Conservation (phyloP, 2,329 filamentous ascomycete genomes). For the Aspergillus sp. region DNA sequence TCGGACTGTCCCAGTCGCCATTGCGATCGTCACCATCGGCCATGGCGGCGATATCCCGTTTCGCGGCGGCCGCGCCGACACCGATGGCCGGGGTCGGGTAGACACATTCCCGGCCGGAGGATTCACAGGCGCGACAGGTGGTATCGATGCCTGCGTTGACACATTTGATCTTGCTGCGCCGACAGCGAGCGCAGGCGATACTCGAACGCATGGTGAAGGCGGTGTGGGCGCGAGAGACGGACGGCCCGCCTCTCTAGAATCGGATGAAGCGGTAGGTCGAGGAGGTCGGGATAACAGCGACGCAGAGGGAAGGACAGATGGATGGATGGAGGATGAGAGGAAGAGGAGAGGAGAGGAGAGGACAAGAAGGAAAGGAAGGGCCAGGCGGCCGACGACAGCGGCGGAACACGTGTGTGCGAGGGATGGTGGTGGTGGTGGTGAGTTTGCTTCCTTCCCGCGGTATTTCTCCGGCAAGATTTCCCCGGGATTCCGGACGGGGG, state of each 20-base stretch:
- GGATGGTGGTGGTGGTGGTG: constrained; percentile 6
- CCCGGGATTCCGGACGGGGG: constrained; percentile 19
- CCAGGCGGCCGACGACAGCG: constrained; percentile 4
- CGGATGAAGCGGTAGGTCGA: neutral
- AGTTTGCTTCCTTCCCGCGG: constrained; percentile 15
- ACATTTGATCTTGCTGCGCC: constrained; percentile 83
- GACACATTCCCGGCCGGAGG: constrained; percentile 68
- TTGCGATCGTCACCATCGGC: constrained; percentile 40
- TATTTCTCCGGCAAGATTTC: constrained; percentile 23
- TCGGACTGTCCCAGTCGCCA: constrained; percentile 44
- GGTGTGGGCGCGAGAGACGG: constrained; percentile 14
- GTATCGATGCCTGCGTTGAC: constrained; percentile 72
- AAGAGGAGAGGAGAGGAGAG: neutral
- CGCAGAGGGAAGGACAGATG: neutral
- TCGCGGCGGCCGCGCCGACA: constrained; percentile 30
- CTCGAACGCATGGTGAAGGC: constrained; percentile 64
- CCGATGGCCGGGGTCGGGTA: constrained; percentile 57
- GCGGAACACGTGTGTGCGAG: constrained; percentile 11
- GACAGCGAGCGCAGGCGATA: constrained; percentile 74
- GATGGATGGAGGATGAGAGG: neutral
- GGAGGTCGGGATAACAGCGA: neutral
- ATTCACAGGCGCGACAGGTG: constrained; percentile 72
- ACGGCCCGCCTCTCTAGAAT: constrained; percentile 15
- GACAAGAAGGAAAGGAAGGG: neutral
- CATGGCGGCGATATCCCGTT: constrained; percentile 37